These are phyloP conservation scores for Gamsiella multidivaricata DNA, from an alignment of 192 early-diverging fungal genomes.

Conservation along the genomic window DNA sequence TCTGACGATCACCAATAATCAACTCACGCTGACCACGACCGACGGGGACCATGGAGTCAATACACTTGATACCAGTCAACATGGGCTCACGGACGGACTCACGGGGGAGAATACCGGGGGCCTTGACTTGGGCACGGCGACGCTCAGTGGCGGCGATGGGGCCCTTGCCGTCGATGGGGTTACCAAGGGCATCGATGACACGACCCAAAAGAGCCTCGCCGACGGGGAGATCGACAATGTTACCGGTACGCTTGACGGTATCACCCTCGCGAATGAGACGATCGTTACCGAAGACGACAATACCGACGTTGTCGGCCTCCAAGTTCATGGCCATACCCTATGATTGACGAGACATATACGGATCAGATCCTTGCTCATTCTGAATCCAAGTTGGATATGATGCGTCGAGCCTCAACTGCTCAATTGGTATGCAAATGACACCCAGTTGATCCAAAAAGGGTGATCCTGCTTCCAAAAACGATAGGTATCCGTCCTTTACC, in stretches of 20 bases:
- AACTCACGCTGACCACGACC: conserved; percentile 99
- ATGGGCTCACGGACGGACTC: conserved; percentile 99
- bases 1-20: conserved; percentile 99
- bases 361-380: no score
- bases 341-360: no score
- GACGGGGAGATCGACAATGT: conserved; percentile 98
- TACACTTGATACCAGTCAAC: conserved; percentile 99
- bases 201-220: conserved; percentile 96
- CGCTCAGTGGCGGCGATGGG: conserved; percentile 88
- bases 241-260: conserved; percentile 98
- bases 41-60: conserved; percentile 99
- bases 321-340: conserved; percentile 99
- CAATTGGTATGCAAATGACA: no score
- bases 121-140: conserved; percentile 98
- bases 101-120: conserved; percentile 99
- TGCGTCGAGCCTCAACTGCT: background rate
- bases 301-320: conserved; percentile 99
- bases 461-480: no score
- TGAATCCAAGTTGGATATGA: no score
- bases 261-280: conserved; percentile 99
- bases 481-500: conserved; percentile 63
- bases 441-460: no score
- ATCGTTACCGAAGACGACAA: conserved; percentile 99
- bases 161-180: conserved; percentile 99
- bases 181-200: conserved; percentile 98